These are phyloP conservation scores for Colletotrichum ledebouriae DNA, from an alignment of 2,329 filamentous ascomycete genomes.

Conservation along the genomic window DNA sequence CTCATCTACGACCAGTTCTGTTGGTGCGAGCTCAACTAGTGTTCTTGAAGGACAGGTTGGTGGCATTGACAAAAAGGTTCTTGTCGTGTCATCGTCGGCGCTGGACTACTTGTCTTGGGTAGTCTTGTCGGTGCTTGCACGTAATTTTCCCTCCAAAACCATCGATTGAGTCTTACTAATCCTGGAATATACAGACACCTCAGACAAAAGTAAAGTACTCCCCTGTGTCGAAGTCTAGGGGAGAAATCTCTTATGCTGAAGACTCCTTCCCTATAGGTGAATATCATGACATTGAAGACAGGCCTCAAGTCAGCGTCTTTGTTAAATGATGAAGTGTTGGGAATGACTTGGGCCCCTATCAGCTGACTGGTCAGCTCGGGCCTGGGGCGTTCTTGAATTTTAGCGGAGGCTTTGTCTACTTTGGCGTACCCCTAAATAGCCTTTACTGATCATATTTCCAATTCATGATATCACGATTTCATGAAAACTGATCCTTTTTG, in stretches of 20 bases:
- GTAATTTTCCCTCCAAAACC: background rate
- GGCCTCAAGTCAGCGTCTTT: constrained; percentile 5
- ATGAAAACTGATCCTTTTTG: no score
- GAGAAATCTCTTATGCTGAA: background rate
- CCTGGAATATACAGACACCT: background rate
- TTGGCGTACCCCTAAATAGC: no score
- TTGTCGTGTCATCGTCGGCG: constrained; percentile 61
- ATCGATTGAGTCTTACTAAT: background rate
- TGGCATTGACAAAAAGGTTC: constrained; percentile 47
- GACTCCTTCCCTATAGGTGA: background rate
- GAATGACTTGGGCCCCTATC: background rate
- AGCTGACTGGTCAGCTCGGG: background rate
- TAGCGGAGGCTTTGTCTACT: no score
- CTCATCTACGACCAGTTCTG: no score
- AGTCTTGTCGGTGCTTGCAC: constrained; percentile 43
- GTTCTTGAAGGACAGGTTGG: no score
- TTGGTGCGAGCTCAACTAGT: no score
- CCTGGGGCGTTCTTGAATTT: no score
- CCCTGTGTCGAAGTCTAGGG: constrained; percentile 1
- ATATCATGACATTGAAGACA: background rate
- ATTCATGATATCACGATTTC: no score
- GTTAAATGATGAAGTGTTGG: background rate
- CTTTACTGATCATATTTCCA: no score
- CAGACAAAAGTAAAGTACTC: constrained; percentile 15
- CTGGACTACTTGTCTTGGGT: constrained; percentile 56